Conservation (phyloP, 495 filamentous ascomycete genomes). For the Barbatosphaeria neglecta region DNA sequence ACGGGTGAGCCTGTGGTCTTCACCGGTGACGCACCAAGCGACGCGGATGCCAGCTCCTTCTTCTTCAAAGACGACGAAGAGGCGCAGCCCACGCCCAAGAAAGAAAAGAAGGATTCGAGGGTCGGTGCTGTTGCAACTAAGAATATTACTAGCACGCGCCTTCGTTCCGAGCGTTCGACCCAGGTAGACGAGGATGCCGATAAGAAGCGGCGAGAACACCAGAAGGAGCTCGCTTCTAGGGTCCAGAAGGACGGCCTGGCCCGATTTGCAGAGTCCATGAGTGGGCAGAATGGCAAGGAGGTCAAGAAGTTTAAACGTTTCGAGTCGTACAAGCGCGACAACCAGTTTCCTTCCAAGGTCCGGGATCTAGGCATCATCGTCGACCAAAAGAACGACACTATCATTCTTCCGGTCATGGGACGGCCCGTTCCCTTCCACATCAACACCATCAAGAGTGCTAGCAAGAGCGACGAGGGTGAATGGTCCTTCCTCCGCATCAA, state of each 20-base stretch:
- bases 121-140: slow-evolving; percentile 75
- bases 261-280: slow-evolving; percentile 67
- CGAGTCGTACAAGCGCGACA: slow-evolving; percentile 97
- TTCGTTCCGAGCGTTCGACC: slow-evolving; percentile 77
- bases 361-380: slow-evolving; percentile 80
- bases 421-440: slow-evolving; percentile 97
- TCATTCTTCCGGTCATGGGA: slow-evolving; percentile 94
- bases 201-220: slow-evolving; percentile 75
- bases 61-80: slow-evolving; percentile 93
- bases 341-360: slow-evolving; percentile 74
- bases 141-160: slow-evolving; percentile 87
- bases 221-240: slow-evolving; percentile 76
- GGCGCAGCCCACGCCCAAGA: slow-evolving; percentile 52
- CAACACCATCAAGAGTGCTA: slow-evolving; percentile 96
- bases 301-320: slow-evolving; percentile 97
- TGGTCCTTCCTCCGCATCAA: slow-evolving; percentile 93
- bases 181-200: slow-evolving; percentile 87
- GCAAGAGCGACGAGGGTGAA: slow-evolving; percentile 89
- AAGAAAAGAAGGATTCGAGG: slow-evolving; percentile 69
- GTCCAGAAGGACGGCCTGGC: slow-evolving; percentile 82
- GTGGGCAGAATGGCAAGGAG: slow-evolving; percentile 76
- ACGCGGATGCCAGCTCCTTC: slow-evolving; percentile 86
- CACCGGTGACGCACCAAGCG: slow-evolving; percentile 81
- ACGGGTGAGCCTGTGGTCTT: slow-evolving; percentile 70
- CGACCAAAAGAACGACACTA: slow-evolving; percentile 77